Evolutionary conservation across 2,329 filamentous ascomycete species (phyloP).

Genomic region (Aspergillus piperis): DNA sequence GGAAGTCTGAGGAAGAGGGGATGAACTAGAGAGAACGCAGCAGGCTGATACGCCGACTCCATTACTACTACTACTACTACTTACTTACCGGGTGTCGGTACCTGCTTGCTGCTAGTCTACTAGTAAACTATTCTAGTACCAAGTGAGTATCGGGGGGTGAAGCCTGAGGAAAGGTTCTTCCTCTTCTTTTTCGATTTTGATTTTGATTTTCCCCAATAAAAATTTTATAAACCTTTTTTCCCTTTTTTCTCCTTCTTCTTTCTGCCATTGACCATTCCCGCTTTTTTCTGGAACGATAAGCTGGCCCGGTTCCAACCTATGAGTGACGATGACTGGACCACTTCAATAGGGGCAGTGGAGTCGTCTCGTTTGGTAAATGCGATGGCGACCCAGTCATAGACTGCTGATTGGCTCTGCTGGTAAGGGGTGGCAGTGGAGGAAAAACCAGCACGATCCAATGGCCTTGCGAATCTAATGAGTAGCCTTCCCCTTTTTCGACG

Average conservation of each 20-base stretch:
- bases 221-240: not conserved
- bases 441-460: slow-evolving; percentile 12
- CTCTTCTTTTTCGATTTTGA: not conserved
- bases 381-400: not conserved
- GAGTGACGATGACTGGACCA: slow-evolving; percentile 3
- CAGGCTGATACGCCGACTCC: not conserved
- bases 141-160: too few relatives aligned
- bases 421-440: slow-evolving; percentile 11
- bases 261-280: not conserved
- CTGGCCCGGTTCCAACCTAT: not conserved
- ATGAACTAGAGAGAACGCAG: not conserved
- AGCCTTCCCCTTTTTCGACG: slow-evolving; percentile 17
- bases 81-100: not conserved
- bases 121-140: too few relatives aligned
- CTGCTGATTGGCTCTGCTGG: slow-evolving; percentile 7
- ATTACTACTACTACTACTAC: too few relatives aligned
- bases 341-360: slow-evolving; percentile 19
- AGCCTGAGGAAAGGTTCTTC: not conserved
- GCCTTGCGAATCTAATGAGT: not conserved
- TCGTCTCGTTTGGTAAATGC: slow-evolving; percentile 8
- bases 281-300: slow-evolving; percentile 22
- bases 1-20: too few relatives aligned
- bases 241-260: not conserved
- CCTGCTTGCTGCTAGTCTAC: not conserved
- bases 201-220: not conserved